Percentiles rank a stretch among this genome's conserved stretches.
These are phyloP conservation scores for Russula virescens DNA, from an alignment of 768 basidiomycete species.

Conservation along the genomic window DNA sequence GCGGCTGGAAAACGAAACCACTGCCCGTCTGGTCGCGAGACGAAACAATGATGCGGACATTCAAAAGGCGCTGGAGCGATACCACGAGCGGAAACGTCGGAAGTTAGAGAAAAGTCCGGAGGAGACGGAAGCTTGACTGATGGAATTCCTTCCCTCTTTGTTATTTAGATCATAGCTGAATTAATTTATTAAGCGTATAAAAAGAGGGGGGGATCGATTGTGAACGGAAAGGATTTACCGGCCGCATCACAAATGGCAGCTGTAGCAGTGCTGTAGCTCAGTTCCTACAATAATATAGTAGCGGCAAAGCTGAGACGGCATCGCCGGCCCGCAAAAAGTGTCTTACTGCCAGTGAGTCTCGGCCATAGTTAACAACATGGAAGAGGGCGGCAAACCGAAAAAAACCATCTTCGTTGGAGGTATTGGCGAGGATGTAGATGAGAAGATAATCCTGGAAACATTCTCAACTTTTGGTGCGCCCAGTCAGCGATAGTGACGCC, in stretches of 20 bases:
- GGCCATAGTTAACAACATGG: conserved; percentile 41
- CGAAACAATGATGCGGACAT: conserved; percentile 74
- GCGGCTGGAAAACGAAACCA: conserved; percentile 56
- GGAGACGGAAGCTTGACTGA: not conserved
- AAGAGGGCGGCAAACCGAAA: conserved; percentile 79
- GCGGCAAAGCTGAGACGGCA: too few species aligned
- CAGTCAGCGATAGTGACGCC: conserved; percentile 4
- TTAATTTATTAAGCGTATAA: too few species aligned
- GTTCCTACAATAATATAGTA: too few species aligned
- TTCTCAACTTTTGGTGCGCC: conserved; percentile 84
- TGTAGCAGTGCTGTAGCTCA: too few species aligned
- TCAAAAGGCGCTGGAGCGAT: conserved; percentile 67
- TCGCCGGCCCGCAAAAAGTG: not conserved
- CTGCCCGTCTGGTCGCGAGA: conserved; percentile 59
- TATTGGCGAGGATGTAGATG: conserved; percentile 78
- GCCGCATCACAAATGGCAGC: too few species aligned
- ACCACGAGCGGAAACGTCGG: conserved; percentile 72
- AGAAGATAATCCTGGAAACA: conserved; percentile 63
- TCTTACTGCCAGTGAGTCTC: too few species aligned
- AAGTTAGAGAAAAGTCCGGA: conserved; percentile 45
- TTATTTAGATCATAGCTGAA: too few species aligned
- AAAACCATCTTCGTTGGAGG: conserved; percentile 84
- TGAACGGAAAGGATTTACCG: too few species aligned
- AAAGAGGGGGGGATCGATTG: too few species aligned
- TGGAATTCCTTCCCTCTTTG: not conserved